Evolutionary conservation across 805 yeast genomes (phyloP), one percentile per base, ranked within the genome.

Genomic region (Babjeviella inositovora): DNA sequence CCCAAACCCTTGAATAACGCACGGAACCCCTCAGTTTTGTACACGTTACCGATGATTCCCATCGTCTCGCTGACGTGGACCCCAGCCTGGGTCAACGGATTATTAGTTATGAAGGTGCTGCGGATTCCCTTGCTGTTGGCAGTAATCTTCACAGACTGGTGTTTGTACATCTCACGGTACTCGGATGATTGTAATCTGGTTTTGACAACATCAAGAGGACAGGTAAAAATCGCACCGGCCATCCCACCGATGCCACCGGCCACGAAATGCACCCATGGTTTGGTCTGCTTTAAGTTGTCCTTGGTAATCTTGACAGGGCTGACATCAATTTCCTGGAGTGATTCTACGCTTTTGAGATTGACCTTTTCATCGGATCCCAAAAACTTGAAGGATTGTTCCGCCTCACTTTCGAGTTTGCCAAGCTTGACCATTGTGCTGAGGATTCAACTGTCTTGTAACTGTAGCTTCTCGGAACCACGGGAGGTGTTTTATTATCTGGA

Each of bases 191-290:
- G 99, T 26, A 90, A 53, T 39, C 99, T 62, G 0, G 99, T 90
- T 43, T 90, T 90, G 17, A 90, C 95, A 23, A 90, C 92, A 47
- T 85, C 99, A 31, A 90, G 67, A 1, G 99, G 99, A 36, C 94
- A 75, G 0, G 99, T 90, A 25, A 71, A 72, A 3, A 87, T 52
- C 2, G 98, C 94, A 13, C 99, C 99, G 15, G 87, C 80, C 96
- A 90, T 90, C 9, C 98, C 99, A 16, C 96, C 99, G 13, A 80
- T 45, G 8, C 93, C 93, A 23, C 90, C 92, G 8, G 92, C 85
- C n/a, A 79, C 79, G 41, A 79, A 79, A 48, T 77, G 87, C 5
- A 76, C 82, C 87, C 63, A 56, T 23, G 48, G 50, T 25, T 41
- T 44, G 4, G 36, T 32, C 34, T 28, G 19, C 7, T n/a, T 22